Base-by-base conservation (phyloP, 305 asterid genomes). In the Fraxinus baroniana region DNA sequence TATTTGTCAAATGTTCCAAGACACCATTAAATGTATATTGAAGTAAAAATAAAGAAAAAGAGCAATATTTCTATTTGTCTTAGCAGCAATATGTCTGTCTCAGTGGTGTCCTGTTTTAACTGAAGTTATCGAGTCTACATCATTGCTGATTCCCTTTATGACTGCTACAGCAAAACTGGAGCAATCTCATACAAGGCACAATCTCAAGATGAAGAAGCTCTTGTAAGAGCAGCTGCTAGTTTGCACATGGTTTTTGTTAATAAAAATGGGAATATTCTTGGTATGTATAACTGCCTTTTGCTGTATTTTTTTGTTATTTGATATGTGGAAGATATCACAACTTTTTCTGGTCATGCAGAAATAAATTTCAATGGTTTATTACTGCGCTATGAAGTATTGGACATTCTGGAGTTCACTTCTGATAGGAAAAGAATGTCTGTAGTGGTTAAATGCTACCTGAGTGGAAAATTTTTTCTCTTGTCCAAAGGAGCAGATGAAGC, bases 141-240 rank as follows among this genome's bases (percentile, higher is more conserved):
- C 49, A 85, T 20, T 41, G 28, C 37, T 39, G 33, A 75, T 7
- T 76, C 68, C 68, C 52, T 75, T 81, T 80, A 64, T 76, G 82
- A 73, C 39, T 79, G 37, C 71, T 83, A 41, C 91, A 95, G 99
- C 84, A 92, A 90, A 84, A 89, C 84, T 82, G 98, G 98, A 82
- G 80, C 81, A 44, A 87, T 93, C 79, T 90, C 91, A 76, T 96
- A 94, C 83, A 96, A 96, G 91, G 98, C 99, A 8, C 97, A 92
- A 84, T 96, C 99, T 60, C 99, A 96, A 91, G 99, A 96, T 83
- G 99, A 96, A 88, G 99, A 96, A 91, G 99, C 98, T 87, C 98
- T 96, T 83, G 99, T 94, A 75, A 93, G 88, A 72, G 99, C 98
- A 79, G 98, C 99, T 81, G 94, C 98, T 87, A 85, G 82, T 79